Evolutionary conservation across 257 asterid species (phyloP).

Genomic region (Linderniella brevidens): DNA sequence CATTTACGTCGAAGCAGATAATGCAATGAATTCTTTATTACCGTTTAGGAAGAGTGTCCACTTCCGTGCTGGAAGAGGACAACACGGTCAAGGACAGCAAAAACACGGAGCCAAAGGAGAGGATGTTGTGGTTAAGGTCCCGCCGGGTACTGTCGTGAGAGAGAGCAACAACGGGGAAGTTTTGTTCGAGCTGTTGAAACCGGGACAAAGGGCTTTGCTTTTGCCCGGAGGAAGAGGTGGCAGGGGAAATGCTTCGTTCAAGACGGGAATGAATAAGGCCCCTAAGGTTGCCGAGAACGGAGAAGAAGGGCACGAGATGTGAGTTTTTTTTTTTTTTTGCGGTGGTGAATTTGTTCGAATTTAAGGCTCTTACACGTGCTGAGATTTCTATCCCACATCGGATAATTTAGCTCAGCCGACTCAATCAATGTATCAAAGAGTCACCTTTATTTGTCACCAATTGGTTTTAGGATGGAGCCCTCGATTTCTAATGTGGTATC

Average conservation of each 20-base stretch:
- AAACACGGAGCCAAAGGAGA: conserved; percentile 71
- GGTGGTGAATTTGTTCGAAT: background rate
- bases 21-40: conserved; percentile 68
- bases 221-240: conserved; percentile 94
- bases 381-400: too few species aligned
- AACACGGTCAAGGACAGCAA: conserved; percentile 77
- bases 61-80: conserved; percentile 79
- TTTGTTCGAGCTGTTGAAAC: conserved; percentile 58
- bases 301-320: conserved; percentile 88
- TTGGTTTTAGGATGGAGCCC: too few species aligned
- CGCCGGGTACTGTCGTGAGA: conserved; percentile 80
- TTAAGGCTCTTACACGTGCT: background rate
- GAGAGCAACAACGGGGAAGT: conserved; percentile 44
- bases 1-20: conserved; percentile 65
- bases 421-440: too few species aligned
- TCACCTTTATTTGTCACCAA: too few species aligned
- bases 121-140: conserved; percentile 66
- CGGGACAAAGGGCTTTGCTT: conserved; percentile 70
- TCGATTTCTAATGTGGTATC: too few species aligned
- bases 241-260: conserved; percentile 82
- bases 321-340: conserved; percentile 14
- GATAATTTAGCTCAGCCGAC: too few species aligned
- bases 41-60: conserved; percentile 74
- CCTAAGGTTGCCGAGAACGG: conserved; percentile 94
- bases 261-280: conserved; percentile 64